Evolutionary conservation across 2,329 filamentous ascomycete species (phyloP), one percentile per base, ranked within the genome.

Genomic region (Penicillium sp.): DNA sequence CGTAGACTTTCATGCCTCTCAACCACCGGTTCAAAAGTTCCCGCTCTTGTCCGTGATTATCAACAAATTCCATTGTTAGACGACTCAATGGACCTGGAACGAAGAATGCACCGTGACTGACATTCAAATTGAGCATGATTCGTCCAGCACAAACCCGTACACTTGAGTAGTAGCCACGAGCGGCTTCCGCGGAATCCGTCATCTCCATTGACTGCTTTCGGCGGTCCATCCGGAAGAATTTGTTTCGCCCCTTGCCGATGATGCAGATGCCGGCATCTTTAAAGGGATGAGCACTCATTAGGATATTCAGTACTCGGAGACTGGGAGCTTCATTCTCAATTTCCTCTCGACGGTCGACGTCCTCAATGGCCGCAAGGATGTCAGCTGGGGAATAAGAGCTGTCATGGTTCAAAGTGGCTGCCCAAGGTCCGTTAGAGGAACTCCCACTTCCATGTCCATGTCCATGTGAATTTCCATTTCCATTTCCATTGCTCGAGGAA

Each of bases 61-160:
- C 26, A 2, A 8, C 26, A 28, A 28, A 28, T 28, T 28, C 26
- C 2, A 4, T 28, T 28, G 9, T 28, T 28, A 28, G 7, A 28
- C 9, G 7, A 28, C 6, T 28, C 14, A 35, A 19, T 1, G 42
- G 22, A 6, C 42, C 43, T 6, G 40, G 40, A 0, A 9, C 17
- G 36, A 50, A 65, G 43, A 66, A 63, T 3, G 62, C 54, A 4
- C 56, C 57, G 42, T 66, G 62, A 25, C 56, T 65, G 22, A 65
- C 56, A 35, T 61, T 63, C 40, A 66, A 25, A 37, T 66, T 66
- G 3, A 66, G 44, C 16, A 64, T 41, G 31, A 62, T 17, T 26
- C 43, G 45, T 5, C 56, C 53, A 22, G 54, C 52, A 9, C 49
- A 56, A 28, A 57, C 43, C 26, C 63, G 58, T 10, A 64, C 58